Evolutionary conservation across 1,284 basidiomycete genomes (phyloP).

Genomic region (Ustilago crameri): DNA sequence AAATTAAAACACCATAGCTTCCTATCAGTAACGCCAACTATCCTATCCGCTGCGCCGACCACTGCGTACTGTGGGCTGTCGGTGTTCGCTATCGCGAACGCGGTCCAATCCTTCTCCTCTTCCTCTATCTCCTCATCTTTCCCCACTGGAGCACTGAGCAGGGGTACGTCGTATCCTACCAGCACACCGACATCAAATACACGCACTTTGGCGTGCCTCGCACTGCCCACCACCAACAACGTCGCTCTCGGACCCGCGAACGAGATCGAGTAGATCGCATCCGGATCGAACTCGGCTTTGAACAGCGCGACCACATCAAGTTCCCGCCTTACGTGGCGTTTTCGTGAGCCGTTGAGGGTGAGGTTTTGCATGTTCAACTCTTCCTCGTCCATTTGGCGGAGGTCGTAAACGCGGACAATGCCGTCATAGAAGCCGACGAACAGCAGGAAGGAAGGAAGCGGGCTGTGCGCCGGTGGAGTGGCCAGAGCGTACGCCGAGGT

Average conservation of each 20-base stretch:
- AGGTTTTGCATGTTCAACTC: conserved; percentile 1
- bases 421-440: conserved; percentile 52
- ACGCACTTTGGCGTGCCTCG: conserved; percentile 25
- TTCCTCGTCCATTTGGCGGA: conserved; percentile 10
- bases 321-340: neutral
- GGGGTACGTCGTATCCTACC: conserved; percentile 11
- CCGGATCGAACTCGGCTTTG: conserved; percentile 20
- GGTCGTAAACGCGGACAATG: conserved; percentile 44
- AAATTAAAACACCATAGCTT: conserved; percentile 45
- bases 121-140: no score
- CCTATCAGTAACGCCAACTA: conserved; percentile 36
- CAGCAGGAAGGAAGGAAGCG: conserved; percentile 33
- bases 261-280: conserved; percentile 37
- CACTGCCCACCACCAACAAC: conserved; percentile 24
- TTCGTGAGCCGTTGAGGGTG: conserved; percentile 1
- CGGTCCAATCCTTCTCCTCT: conserved; percentile 26
- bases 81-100: conserved; percentile 28
- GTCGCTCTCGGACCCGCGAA: conserved; percentile 26
- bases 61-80: conserved; percentile 31
- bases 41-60: conserved; percentile 10
- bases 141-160: conserved; percentile 4
- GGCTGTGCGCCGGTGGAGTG: conserved; percentile 4
- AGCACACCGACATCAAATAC: conserved; percentile 22
- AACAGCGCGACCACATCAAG: conserved; percentile 28
- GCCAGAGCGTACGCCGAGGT: conserved; percentile 40